Conservation (phyloP, 2,329 filamentous ascomycete species). For the Cytospora piceicola region DNA sequence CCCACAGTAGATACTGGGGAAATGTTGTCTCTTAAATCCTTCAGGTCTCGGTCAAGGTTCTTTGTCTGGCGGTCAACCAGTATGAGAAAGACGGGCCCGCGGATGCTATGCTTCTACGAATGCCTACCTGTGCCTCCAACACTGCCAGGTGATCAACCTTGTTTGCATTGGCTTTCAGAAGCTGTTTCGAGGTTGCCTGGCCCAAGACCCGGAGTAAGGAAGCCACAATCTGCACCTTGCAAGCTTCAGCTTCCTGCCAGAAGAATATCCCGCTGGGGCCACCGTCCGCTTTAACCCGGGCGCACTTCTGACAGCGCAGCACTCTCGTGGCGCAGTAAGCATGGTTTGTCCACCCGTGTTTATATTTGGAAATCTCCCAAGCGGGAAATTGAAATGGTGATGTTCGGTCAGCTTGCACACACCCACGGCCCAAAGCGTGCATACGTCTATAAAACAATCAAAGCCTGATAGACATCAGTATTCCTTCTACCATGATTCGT, state of each 20-base stretch:
- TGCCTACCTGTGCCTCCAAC: neutral
- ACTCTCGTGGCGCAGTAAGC: neutral
- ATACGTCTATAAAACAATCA: too few species aligned
- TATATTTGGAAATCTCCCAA: too few species aligned
- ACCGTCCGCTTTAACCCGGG: neutral
- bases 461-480: too few species aligned
- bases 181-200: neutral
- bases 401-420: too few species aligned
- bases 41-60: neutral
- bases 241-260: neutral
- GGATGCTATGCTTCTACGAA: too few species aligned
- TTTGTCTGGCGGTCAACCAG: neutral
- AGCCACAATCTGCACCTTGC: neutral
- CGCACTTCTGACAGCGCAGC: neutral
- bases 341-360: neutral
- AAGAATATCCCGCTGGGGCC: neutral
- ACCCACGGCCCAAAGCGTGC: too few species aligned
- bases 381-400: too few species aligned
- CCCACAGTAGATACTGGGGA: neutral
- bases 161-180: neutral
- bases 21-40: neutral
- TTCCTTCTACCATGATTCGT: too few species aligned
- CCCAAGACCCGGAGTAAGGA: neutral
- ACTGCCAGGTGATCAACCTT: neutral
- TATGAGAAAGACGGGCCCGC: neutral